These are phyloP conservation scores for Eutrema salsugineum DNA, from an alignment of 441 rosid genomes.

Conservation along the genomic window DNA sequence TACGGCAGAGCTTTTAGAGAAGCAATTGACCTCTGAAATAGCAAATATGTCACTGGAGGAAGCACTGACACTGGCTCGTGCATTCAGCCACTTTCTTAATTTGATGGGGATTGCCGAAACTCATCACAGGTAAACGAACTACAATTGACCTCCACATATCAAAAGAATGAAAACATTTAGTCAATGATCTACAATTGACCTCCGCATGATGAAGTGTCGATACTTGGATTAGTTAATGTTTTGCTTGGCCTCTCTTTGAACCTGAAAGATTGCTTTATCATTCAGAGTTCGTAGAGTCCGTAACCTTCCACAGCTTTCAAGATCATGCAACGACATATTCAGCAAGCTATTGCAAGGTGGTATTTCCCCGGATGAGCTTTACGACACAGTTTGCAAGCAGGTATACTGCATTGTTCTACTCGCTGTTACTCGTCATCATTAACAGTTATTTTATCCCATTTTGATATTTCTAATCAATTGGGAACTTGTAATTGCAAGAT, in stretches of 20 bases:
- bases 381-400: slow-evolving; percentile 83
- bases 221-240: background rate
- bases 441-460: background rate
- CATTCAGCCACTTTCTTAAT: slow-evolving; percentile 87
- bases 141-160: background rate
- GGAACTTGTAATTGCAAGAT: background rate
- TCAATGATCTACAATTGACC: background rate
- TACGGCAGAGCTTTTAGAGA: slow-evolving; percentile 78
- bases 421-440: background rate
- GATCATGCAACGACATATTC: slow-evolving; percentile 87
- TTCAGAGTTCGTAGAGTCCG: slow-evolving; percentile 76
- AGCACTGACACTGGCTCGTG: slow-evolving; percentile 87
- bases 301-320: slow-evolving; percentile 51
- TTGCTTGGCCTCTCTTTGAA: background rate
- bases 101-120: slow-evolving; percentile 96
- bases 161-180: background rate
- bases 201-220: background rate
- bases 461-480: background rate
- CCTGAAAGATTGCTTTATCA: background rate
- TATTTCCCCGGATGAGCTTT: slow-evolving; percentile 71
- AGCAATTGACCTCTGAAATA: slow-evolving; percentile 76
- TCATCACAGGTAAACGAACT: slow-evolving; percentile 63
- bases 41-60: slow-evolving; percentile 83
- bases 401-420: slow-evolving; percentile 26
- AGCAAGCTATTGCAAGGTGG: slow-evolving; percentile 77